Percentiles rank a stretch among this genome's conserved stretches.
phyloP scores from a whole-genome alignment of 2,329 filamentous ascomycete genomes.

The Fusarium praegraminearum region DNA sequence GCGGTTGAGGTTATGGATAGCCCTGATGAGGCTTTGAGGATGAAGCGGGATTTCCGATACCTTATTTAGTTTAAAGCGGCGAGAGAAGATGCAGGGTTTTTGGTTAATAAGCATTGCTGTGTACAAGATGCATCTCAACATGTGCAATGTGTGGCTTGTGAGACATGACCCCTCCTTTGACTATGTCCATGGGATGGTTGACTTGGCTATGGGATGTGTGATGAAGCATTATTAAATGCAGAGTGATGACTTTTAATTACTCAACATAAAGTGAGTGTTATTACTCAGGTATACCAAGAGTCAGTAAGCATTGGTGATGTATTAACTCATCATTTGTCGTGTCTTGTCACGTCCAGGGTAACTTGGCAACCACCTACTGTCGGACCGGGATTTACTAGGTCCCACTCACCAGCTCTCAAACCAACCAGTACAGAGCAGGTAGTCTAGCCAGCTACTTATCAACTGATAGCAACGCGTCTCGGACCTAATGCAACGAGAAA shows the following conservation, averaged over 20 bases:
- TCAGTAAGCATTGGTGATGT: conserved; percentile 21
- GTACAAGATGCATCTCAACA: conserved; percentile 12
- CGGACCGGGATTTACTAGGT: conserved; percentile 17
- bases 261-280: conserved; percentile 3
- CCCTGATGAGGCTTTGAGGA: conserved; percentile 58
- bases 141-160: conserved; percentile 19
- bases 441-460: background rate
- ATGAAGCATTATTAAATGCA: conserved; percentile 16
- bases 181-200: too few species aligned
- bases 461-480: background rate
- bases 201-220: background rate
- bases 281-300: background rate
- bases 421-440: background rate
- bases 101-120: background rate
- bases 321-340: conserved; percentile 5
- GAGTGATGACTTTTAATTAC: background rate
- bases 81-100: conserved; percentile 1
- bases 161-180: conserved; percentile 21
- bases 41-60: conserved; percentile 63
- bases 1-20: conserved; percentile 55
- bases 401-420: background rate
- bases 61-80: conserved; percentile 51
- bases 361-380: too few species aligned
- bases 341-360: conserved; percentile 27
- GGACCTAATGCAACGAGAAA: conserved; percentile 13